Evolutionary conservation across 2,329 filamentous ascomycete genomes (phyloP).

Genomic region (Talaromyces atroroseus): DNA sequence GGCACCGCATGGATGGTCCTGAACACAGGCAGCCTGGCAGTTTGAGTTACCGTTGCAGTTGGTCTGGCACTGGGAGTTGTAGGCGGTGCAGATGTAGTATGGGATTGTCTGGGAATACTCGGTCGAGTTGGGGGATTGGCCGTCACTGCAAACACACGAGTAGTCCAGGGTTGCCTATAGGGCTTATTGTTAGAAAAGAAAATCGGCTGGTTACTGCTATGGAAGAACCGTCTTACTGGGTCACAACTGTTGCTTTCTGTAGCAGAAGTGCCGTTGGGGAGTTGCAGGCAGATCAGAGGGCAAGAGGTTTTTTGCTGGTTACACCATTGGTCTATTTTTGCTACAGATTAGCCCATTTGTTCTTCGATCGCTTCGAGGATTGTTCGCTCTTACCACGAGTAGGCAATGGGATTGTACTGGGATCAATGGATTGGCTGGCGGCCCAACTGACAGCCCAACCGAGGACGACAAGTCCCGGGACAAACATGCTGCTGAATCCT

Average conservation of each 20-base stretch:
- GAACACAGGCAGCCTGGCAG: constrained; percentile 49
- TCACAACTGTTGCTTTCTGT: constrained; percentile 38
- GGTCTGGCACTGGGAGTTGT: constrained; percentile 51
- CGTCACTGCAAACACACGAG: constrained; percentile 52
- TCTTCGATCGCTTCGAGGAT: neutral
- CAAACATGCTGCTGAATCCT: constrained; percentile 18
- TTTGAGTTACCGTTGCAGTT: constrained; percentile 44
- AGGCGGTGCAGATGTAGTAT: constrained; percentile 56
- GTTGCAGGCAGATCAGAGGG: constrained; percentile 42
- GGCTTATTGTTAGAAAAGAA: neutral
- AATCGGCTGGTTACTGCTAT: neutral
- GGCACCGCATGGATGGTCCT: constrained; percentile 57
- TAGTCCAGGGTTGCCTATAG: constrained; percentile 45
- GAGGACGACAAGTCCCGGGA: constrained; percentile 23
- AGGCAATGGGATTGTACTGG: constrained; percentile 27
- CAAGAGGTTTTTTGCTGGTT: constrained; percentile 37
- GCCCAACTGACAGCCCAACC: constrained; percentile 27
- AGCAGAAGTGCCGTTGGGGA: constrained; percentile 28
- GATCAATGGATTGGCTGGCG: constrained; percentile 35
- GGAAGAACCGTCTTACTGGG: constrained; percentile 24
- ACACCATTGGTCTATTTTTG: constrained; percentile 39
- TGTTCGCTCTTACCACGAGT: constrained; percentile 30
- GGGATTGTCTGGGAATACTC: constrained; percentile 60
- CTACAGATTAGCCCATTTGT: neutral
- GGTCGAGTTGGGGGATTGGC: constrained; percentile 52